Evolutionary conservation across 768 basidiomycete genomes (phyloP).

Genomic region (Ramaria sp.): DNA sequence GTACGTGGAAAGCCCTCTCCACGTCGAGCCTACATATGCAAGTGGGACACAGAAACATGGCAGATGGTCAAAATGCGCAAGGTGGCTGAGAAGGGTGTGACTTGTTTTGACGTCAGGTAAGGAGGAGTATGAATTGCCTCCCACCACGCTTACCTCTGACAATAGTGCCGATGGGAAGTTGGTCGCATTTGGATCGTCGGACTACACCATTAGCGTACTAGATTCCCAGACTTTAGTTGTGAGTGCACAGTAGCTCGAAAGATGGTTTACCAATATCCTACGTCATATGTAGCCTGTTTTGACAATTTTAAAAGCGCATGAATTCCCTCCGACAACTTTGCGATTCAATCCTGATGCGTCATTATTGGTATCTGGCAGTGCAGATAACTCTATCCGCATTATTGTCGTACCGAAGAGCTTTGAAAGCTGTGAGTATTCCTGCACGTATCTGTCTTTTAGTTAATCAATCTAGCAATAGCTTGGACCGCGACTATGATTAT

Average conservation of each 20-base stretch:
- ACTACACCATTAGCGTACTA: conserved; percentile 73
- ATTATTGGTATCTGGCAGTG: conserved; percentile 81
- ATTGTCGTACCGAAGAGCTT: conserved; percentile 56
- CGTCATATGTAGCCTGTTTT: conserved; percentile 58
- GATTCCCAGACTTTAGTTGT: conserved; percentile 74
- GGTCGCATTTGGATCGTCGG: conserved; percentile 80
- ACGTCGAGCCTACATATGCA: conserved; percentile 52
- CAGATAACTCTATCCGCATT: conserved; percentile 78
- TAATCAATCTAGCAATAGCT: conserved; percentile 11
- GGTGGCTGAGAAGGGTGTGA: conserved; percentile 68
- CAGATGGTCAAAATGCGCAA: conserved; percentile 54
- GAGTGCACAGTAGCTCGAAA: conserved; percentile 18
- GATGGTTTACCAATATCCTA: not conserved
- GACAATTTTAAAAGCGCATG: conserved; percentile 87
- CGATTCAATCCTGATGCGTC: conserved; percentile 76
- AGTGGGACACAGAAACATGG: conserved; percentile 70
- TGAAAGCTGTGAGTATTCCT: conserved; percentile 26
- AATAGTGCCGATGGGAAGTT: conserved; percentile 68
- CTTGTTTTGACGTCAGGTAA: conserved; percentile 83
- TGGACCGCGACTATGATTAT: conserved; percentile 22
- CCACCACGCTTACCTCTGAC: not conserved
- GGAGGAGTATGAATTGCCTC: conserved; percentile 12
- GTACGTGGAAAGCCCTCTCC: conserved; percentile 39
- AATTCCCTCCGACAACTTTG: conserved; percentile 85
- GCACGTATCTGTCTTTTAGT: not conserved